Percentiles rank a stretch among this genome's conserved stretches.
These are phyloP conservation scores for Cladosporium sp. DNA, from an alignment of 2,329 filamentous ascomycete genomes.

Conservation along the genomic window DNA sequence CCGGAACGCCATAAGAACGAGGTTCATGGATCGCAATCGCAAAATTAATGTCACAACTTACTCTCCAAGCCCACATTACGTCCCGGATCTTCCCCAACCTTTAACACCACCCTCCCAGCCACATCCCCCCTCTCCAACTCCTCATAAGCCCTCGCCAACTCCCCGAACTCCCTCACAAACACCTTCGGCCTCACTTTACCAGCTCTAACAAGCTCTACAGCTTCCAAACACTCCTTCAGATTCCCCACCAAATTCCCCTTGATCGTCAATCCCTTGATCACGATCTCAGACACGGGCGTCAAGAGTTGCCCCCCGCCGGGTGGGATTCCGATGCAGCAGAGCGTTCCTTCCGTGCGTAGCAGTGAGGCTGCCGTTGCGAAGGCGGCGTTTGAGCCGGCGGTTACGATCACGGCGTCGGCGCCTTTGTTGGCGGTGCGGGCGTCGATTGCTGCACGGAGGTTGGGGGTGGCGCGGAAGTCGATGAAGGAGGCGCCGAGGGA, in stretches of 20 bases:
- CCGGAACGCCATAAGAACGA: too few relatives aligned
- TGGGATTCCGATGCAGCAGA: slow-evolving; percentile 44
- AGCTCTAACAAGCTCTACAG: slow-evolving; percentile 40
- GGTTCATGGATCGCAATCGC: too few relatives aligned
- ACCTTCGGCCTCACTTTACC: slow-evolving; percentile 42
- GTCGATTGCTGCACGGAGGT: slow-evolving; percentile 33
- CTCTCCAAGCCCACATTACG: not conserved
- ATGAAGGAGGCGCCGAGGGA: slow-evolving; percentile 40
- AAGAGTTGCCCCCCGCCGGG: slow-evolving; percentile 37
- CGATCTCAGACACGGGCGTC: slow-evolving; percentile 40
- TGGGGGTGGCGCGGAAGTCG: slow-evolving; percentile 34
- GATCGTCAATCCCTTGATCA: slow-evolving; percentile 43
- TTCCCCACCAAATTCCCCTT: slow-evolving; percentile 43
- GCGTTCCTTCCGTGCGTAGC: slow-evolving; percentile 40
- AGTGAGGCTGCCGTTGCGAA: slow-evolving; percentile 42
- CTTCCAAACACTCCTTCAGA: slow-evolving; percentile 44
- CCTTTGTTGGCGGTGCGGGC: slow-evolving; percentile 35
- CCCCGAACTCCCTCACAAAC: slow-evolving; percentile 39
- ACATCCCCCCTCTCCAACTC: slow-evolving; percentile 44
- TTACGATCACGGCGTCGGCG: slow-evolving; percentile 41
- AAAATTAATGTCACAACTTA: not conserved
- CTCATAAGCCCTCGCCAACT: slow-evolving; percentile 40
- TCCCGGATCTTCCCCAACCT: slow-evolving; percentile 31
- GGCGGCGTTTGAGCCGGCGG: slow-evolving; percentile 39
- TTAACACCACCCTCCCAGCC: slow-evolving; percentile 40